Conservation (phyloP, 2,329 filamentous ascomycete species). For the Immersiporthe knoxdaviesiana region DNA sequence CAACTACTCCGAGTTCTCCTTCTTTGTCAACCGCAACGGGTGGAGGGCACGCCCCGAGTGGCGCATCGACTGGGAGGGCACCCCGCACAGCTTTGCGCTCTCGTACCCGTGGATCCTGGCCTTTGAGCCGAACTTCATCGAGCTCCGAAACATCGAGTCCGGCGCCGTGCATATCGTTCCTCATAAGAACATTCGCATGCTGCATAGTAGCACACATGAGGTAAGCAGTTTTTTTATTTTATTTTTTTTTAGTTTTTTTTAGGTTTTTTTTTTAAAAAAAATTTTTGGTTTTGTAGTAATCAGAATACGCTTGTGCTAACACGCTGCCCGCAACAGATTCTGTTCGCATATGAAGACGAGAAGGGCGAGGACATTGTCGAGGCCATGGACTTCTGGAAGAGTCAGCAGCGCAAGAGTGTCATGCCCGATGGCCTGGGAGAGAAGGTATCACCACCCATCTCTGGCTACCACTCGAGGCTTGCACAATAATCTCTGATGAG, state of each 20-base stretch:
- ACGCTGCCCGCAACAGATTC: slow-evolving; percentile 65
- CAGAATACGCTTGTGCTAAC: slow-evolving; percentile 33
- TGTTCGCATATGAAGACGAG: slow-evolving; percentile 98
- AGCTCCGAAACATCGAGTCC: slow-evolving; percentile 93
- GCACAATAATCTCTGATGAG: slow-evolving; percentile 24
- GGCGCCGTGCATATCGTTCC: slow-evolving; percentile 95
- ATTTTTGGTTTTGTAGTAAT: too few species aligned
- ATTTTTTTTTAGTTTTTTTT: too few species aligned
- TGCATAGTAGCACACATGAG: slow-evolving; percentile 96
- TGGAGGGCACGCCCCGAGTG: slow-evolving; percentile 96
- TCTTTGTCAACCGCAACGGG: slow-evolving; percentile 98
- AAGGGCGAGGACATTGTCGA: slow-evolving; percentile 90
- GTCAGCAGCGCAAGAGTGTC: slow-evolving; percentile 54
- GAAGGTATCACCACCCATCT: slow-evolving; percentile 22
- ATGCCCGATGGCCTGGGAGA: slow-evolving; percentile 25
- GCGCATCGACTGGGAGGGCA: slow-evolving; percentile 97
- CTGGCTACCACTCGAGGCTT: slow-evolving; percentile 26
- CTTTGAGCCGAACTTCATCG: slow-evolving; percentile 97
- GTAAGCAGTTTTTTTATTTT: slow-evolving; percentile 64
- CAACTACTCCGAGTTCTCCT: slow-evolving; percentile 98
- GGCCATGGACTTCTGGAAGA: slow-evolving; percentile 95
- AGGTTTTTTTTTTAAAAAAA: too few species aligned
- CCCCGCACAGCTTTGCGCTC: slow-evolving; percentile 87
- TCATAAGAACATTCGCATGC: slow-evolving; percentile 94
- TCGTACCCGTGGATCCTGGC: slow-evolving; percentile 97